Base-by-base conservation (phyloP, 2,329 filamentous ascomycete genomes). In the Penicillium sp. region DNA sequence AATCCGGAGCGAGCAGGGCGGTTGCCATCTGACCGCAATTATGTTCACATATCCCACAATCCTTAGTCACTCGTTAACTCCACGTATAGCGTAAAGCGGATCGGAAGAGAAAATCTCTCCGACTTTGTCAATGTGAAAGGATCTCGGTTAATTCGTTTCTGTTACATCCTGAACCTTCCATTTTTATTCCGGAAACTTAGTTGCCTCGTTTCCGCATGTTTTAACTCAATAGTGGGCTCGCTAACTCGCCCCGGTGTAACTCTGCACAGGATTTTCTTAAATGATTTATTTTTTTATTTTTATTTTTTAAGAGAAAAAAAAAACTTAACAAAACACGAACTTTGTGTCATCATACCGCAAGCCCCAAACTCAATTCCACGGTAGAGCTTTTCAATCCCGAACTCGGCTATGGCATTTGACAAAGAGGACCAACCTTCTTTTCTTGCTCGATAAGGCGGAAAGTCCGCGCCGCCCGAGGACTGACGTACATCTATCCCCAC, bases 401-500 rank as follows among this genome's bases (percentile, higher is more conserved):
- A 25, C 45, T 19, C 48, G 48, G 48, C 33, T 27, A n/a, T 50
- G 33, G 23, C 47, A 37, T 25, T 47, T 49, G 47, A 33, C 11
- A 25, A 46, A 26, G 16, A 16, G 43, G 16, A 16, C 13, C 43
- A 46, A 46, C 23, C 21, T 49, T 50, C 13, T 21, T 43, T 52
- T 46, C 23, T 25, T 19, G 19, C 29, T 14, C 46, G 19, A 49
- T 13, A 49, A 49, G 33, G 53, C 37, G 51, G 61, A 46, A 61
- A 55, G 49, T 57, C 56, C 45, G 50, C 43, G 37, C 58, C 53
- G 52, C 35, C 42, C 46, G 52, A 27, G 29, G 23, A 52, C 59
- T 63, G 61, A 62, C 61, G 61, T 58, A 62, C 57, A 58, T 58
- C 49, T 13, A 42, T 39, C 57, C 33, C 57, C 48, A 61, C 51